These are phyloP conservation scores for Kluyveromyces wickerhamii DNA, from an alignment of 805 yeast genomes.

Conservation along the genomic window DNA sequence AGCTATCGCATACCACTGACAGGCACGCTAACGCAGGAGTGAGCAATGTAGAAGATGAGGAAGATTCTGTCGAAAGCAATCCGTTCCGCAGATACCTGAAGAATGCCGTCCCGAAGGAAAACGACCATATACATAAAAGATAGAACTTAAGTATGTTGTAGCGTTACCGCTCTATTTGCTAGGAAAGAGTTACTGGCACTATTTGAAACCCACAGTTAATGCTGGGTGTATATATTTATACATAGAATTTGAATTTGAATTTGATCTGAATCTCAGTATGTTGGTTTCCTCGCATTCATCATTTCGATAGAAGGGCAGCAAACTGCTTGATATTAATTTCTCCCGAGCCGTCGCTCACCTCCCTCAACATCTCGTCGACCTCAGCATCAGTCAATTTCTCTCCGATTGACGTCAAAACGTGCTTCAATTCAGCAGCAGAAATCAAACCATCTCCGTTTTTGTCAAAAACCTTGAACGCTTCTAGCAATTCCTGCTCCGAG, in stretches of 20 bases:
- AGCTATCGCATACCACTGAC: not conserved
- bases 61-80: constrained; percentile 21
- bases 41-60: constrained; percentile 6
- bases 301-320: constrained; percentile 81
- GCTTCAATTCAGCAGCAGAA: constrained; percentile 92
- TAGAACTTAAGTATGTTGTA: too few relatives aligned
- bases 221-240: too few relatives aligned
- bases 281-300: too few relatives aligned
- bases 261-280: too few relatives aligned
- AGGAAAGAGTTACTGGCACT: too few relatives aligned
- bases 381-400: constrained; percentile 95
- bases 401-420: constrained; percentile 95
- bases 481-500: constrained; percentile 92
- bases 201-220: too few relatives aligned
- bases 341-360: constrained; percentile 94
- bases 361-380: constrained; percentile 94
- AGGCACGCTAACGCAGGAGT: constrained; percentile 5
- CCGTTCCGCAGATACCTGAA: constrained; percentile 33
- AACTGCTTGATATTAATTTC: constrained; percentile 96
- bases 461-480: constrained; percentile 97
- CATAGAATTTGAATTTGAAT: too few relatives aligned
- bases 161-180: too few relatives aligned
- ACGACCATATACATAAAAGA: constrained; percentile 30
- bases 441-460: constrained; percentile 94
- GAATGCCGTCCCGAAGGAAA: constrained; percentile 33